Base-by-base conservation (phyloP, 495 filamentous ascomycete genomes). In the Podospora australis region DNA sequence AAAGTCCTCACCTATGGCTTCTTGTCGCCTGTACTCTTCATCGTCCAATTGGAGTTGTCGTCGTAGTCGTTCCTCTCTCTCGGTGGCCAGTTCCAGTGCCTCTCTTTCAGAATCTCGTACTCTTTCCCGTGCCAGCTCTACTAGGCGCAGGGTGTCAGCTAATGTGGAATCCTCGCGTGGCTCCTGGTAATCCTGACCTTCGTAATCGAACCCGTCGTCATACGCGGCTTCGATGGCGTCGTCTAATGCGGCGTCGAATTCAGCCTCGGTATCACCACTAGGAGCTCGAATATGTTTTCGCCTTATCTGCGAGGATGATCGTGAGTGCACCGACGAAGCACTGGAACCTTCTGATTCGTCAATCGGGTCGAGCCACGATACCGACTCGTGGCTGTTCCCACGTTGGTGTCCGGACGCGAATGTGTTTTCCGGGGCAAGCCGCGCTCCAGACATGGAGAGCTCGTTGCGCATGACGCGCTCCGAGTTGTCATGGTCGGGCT, bases 221-320 rank as follows among this genome's bases (percentile, higher is more conserved):
- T 96, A 97, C 17, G 92, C 92, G 30, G 91, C 90, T 63, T 97
- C 92, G 8, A 97, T 87, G 10, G 94, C 94, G 2, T 89, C 92
- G 71, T 98, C 92, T 25, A 97, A 70, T 23, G 94, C 94, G 25
- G 90, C 88, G 68, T 95, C 88, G 60, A 96, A 96, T 57, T 95
- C 91, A 16, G 91, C 87, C 57, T 95, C 88, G 0, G 89, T 95
- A 21, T 79, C 81, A 19, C 82, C 81, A 57, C 85, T 94, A 3
- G 81, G 61, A 17, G 72, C 75, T 21, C 81, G 77, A 36, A 88
- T 79, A 45, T 72, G 78, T 54, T 83, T 84, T 46, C 82, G 75
- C 42, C 80, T 77, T 17, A 90, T 63, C 43, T 79, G 80, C 2
- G 81, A 85, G 2, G 86, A 90, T 6, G 82, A 79, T 44, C 86